Conservation (phyloP, 805 yeast species). For the Grigorovia yakushimaensis region DNA sequence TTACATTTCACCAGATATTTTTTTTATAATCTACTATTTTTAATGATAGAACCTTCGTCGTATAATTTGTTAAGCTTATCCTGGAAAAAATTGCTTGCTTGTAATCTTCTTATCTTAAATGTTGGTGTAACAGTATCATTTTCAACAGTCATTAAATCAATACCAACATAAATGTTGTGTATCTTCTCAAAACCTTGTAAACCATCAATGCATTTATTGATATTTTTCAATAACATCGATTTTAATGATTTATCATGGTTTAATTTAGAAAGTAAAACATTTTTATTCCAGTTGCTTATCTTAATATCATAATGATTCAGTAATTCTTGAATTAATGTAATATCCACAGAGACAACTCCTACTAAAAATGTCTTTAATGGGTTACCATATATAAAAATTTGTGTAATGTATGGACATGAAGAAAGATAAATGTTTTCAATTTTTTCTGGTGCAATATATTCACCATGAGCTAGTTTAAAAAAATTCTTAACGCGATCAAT, state of each 20-base stretch:
- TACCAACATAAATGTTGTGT: conserved; percentile 40
- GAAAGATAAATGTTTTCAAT: conserved; percentile 57
- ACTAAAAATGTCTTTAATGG: conserved; percentile 46
- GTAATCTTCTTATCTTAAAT: conserved; percentile 42
- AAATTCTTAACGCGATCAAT: conserved; percentile 73
- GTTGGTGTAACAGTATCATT: conserved; percentile 64
- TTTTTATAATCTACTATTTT: conserved; percentile 9
- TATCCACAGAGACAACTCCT: conserved; percentile 54
- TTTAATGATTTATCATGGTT: conserved; percentile 13
- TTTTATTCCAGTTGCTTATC: conserved; percentile 18
- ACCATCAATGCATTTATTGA: conserved; percentile 22
- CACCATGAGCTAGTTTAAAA: conserved; percentile 58
- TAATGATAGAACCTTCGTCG: conserved; percentile 37
- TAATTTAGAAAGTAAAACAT: conserved; percentile 18
- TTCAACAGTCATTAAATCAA: conserved; percentile 55
- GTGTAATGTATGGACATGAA: conserved; percentile 40
- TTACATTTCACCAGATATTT: too few relatives aligned
- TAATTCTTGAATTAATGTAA: conserved; percentile 32
- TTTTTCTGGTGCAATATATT: conserved; percentile 67
- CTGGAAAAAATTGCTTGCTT: conserved; percentile 37
- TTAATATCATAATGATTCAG: conserved; percentile 28
- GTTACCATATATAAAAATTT: conserved; percentile 57
- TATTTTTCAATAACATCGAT: conserved; percentile 10
- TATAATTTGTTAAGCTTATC: conserved; percentile 36
- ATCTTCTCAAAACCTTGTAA: conserved; percentile 57